Evolutionary conservation across 1,284 basidiomycete species (phyloP).

Genomic region (Ganoderma resinaceum): DNA sequence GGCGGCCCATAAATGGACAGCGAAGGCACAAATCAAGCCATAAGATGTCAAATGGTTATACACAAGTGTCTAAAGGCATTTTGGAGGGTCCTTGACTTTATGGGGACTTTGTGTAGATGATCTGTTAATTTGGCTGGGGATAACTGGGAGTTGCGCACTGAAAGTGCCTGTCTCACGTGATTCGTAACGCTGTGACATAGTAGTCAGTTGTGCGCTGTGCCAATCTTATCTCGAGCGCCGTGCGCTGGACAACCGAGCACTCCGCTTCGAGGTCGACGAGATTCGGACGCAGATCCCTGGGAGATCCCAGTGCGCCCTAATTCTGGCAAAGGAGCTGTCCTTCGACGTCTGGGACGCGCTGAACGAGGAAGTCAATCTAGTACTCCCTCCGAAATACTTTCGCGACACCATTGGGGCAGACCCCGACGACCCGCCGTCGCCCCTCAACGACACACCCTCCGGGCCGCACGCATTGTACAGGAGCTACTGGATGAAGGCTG

Average conservation of each 20-base stretch:
- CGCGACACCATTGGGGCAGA: constrained; percentile 3
- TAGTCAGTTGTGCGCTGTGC: no score
- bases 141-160: no score
- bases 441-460: constrained; percentile 19
- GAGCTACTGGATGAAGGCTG: constrained; percentile 58
- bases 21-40: no score
- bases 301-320: constrained; percentile 47
- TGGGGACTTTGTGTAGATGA: no score
- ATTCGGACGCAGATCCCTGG: constrained; percentile 44
- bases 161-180: no score
- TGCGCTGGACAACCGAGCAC: constrained; percentile 49
- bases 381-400: constrained; percentile 43
- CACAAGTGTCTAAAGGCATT: no score
- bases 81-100: no score
- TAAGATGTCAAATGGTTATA: no score
- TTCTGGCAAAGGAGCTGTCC: constrained; percentile 43
- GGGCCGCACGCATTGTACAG: constrained; percentile 50
- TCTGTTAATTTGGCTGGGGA: no score
- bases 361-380: constrained; percentile 45
- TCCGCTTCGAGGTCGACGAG: constrained; percentile 49
- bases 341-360: constrained; percentile 65
- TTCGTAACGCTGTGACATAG: no score
- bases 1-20: no score
- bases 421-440: constrained; percentile 9
- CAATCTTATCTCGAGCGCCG: constrained; percentile 51